These are phyloP conservation scores for Aspergillus novofumigatus DNA, from an alignment of 2,329 filamentous ascomycete species.

Conservation along the genomic window DNA sequence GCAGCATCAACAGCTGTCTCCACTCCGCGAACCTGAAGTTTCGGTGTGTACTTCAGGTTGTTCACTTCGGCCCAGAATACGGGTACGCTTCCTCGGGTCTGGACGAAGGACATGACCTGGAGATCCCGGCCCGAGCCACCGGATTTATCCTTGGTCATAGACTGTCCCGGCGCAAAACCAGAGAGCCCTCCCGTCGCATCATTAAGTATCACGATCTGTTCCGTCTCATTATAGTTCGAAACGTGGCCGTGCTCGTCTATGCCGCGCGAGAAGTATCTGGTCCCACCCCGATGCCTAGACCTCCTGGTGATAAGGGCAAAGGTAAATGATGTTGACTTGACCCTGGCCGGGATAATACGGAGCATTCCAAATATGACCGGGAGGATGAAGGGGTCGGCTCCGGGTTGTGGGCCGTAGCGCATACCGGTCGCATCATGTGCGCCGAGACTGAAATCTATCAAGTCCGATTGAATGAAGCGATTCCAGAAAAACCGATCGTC, in stretches of 20 bases:
- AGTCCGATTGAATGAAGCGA: conserved; percentile 80
- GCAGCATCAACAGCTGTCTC: conserved; percentile 77
- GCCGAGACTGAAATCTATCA: conserved; percentile 80
- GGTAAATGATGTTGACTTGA: conserved; percentile 81
- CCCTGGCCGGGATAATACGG: conserved; percentile 77
- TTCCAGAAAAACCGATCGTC: conserved; percentile 99
- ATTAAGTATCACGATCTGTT: conserved; percentile 86
- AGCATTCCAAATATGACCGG: conserved; percentile 97
- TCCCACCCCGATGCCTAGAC: conserved; percentile 83
- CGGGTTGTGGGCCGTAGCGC: conserved; percentile 59
- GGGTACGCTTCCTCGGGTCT: conserved; percentile 93
- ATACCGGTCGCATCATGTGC: conserved; percentile 44
- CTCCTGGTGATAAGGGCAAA: conserved; percentile 84
- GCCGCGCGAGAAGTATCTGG: conserved; percentile 90
- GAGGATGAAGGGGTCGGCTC: conserved; percentile 84
- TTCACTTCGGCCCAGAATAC: conserved; percentile 97
- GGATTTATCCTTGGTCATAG: conserved; percentile 70
- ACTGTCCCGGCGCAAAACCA: conserved; percentile 72
- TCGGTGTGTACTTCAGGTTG: conserved; percentile 84
- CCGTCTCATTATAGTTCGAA: conserved; percentile 99
- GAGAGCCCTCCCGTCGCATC: conserved; percentile 70
- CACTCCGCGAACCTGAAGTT: conserved; percentile 78
- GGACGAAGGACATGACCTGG: conserved; percentile 90
- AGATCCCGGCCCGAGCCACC: conserved; percentile 65
- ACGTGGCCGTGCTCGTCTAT: conserved; percentile 91